Evolutionary conservation across 306 rosid genomes (phyloP).

Genomic region (Senna tora): DNA sequence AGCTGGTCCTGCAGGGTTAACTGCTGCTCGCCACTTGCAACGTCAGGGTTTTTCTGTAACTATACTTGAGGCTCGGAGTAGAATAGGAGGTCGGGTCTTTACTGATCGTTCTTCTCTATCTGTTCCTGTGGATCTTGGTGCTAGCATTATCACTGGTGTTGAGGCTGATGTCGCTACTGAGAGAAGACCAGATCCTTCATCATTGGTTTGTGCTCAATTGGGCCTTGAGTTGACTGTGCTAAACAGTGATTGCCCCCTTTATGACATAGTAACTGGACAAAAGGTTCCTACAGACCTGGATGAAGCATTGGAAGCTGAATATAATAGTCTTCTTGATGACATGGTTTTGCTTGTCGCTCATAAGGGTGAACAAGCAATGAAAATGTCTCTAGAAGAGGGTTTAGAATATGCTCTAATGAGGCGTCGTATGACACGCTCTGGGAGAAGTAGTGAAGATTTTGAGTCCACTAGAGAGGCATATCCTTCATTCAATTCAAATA

Average conservation of each 20-base stretch:
- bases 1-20: constrained; percentile 99
- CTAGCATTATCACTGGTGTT: constrained; percentile 99
- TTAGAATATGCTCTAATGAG: constrained; percentile 86
- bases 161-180: constrained; percentile 99
- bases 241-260: constrained; percentile 97
- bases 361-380: constrained; percentile 82
- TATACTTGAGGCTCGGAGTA: constrained; percentile 88
- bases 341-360: constrained; percentile 84
- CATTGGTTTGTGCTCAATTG: constrained; percentile 93
- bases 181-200: constrained; percentile 99
- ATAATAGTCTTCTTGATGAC: constrained; percentile 96
- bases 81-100: constrained; percentile 95
- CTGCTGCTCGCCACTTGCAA: constrained; percentile 95
- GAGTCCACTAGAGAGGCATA: too few species aligned
- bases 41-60: constrained; percentile 89
- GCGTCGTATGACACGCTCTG: constrained; percentile 64
- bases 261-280: constrained; percentile 75
- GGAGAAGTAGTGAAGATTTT: constrained; percentile 51
- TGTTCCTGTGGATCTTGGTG: constrained; percentile 99
- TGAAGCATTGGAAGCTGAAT: constrained; percentile 94
- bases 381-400: constrained; percentile 97
- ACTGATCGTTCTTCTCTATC: constrained; percentile 90
- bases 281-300: constrained; percentile 93
- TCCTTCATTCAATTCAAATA: constrained; percentile 42
- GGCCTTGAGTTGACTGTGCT: constrained; percentile 91